Base-by-base conservation (phyloP, 306 rosid species). In the Castanopsis chinensis region DNA sequence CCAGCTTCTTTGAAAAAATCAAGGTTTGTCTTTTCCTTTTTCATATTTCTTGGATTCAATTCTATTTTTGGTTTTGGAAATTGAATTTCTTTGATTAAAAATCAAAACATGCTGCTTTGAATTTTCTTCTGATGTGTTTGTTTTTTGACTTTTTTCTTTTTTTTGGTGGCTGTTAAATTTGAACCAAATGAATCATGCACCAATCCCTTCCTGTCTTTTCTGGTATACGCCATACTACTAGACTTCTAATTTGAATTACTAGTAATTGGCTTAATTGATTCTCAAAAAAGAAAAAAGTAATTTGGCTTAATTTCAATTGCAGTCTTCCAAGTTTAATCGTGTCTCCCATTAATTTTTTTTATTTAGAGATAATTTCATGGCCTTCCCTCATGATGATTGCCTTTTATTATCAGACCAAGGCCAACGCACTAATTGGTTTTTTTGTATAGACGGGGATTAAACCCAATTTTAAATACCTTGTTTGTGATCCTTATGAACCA, bases 1-100 rank as follows among this genome's bases (percentile, higher is more conserved):
- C 51, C 52, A 68, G 52, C 72, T 33, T 68, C 52, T 49, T 68
- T 35, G 52, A 68, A 19, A 68, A 68, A 68, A 68, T 68, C 52
- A 68, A 33, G 72, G 72, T 68, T 23, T 6, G 52, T 35, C 28
- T 35, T 27, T 35, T 68, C 52, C 27, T 35, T 35, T 64, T 10
- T 25, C 17, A 33, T 19, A 17, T 49, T 33, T 33, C 71, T 33
- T 32, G 6, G 33, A 32, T 65, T 30, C 35, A 33, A 30, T 6
- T 63, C 23, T 67, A 33, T 67, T 18, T 30, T 33, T 67, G 10
- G 37, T 30, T 35, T 27, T 15, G n/a, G 4, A 63, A 14, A 63
- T 13, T 63, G 41, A 5, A 9, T 28, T 63, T 27, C 20, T 63
- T 35, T 28, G 69, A 28, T 63, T 32, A 63, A 28, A 13, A 63